Evolutionary conservation across 805 yeast species (phyloP), one percentile per base, ranked within the genome.

Genomic region (Kazachstania kunashirensis): DNA sequence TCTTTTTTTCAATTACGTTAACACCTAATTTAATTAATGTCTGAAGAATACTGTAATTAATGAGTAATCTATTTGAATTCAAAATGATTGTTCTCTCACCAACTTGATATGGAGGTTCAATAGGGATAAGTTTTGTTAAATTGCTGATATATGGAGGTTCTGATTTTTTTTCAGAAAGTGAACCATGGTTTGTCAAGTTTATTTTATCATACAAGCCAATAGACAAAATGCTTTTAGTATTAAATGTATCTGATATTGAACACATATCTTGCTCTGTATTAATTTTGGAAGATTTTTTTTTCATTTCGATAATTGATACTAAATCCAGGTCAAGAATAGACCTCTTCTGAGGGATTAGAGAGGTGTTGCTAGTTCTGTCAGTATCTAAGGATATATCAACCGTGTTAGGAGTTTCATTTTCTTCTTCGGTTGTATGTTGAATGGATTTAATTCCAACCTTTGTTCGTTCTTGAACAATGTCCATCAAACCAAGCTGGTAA

Each of bases 281-380:
- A n/a, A n/a, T n/a, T n/a, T n/a, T n/a, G n/a, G n/a, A n/a, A n/a
- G n/a, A n/a, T 21, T 31, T 19, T 33, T n/a, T 21, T 33, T 42
- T 32, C 26, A 33, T 38, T 33, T 41, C 41, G 11, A 30, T 30
- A 6, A 49, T 32, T 10, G 47, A 37, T 23, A 20, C 17, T n/a
- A 50, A 32, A 5, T 48, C 55, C 6, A 41, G 45, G 31, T 53
- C 55, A 8, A 51, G 35, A 26, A 45, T 45, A 1, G 56, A 49
- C 30, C 54, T 39, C 18, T 45, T 50, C n/a, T 46, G 49, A 10
- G 53, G 45, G 2, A 42, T 6, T 16, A 45, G 26, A 2, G 55
- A 49, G 4, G 48, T 38, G 29, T 18, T 29, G n/a, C n/a, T n/a
- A n/a, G n/a, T n/a, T n/a, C n/a, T n/a, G n/a, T n/a, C n/a, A n/a